Base-by-base conservation (phyloP, 2,329 filamentous ascomycete genomes). In the Tolypocladium tropicale region DNA sequence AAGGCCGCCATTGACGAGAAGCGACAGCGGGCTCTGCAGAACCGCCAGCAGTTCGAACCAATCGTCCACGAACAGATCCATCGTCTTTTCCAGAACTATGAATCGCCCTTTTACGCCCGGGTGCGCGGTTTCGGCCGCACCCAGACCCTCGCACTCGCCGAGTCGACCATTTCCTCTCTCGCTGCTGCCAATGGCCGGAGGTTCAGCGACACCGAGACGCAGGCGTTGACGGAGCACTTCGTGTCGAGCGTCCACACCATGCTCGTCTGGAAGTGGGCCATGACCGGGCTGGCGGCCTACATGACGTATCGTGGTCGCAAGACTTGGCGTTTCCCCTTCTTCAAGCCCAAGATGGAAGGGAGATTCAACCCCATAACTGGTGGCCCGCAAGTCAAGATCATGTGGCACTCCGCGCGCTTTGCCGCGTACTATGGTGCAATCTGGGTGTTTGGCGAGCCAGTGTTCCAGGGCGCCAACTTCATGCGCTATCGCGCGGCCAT, bases 311-410 rank as follows among this genome's bases (percentile, higher is more conserved):
- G 61, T 11, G 64, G 66, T 5, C 67, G 70, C 43, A 60, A 60
- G 23, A 69, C 63, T 4, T 74, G 70, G 61, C 68, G 65, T 6
- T 77, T 78, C 59, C 73, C 74, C 18, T 67, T 77, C 43, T 72
- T 68, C 62, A 66, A 62, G 39, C 72, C 73, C 2, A 68, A 70
- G 49, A 61, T 64, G 48, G 52, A 46, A 39, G 52, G 56, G 23
- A 61, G 51, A 32, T 69, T 71, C 39, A 62, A 70, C 54, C 69
- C 71, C 10, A 33, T 68, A n/a, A 43, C 70, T 2, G 63, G 58
- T 3, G 70, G 70, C 4, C 50, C 12, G 0, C 41, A n/a, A 0
- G 68, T 72, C 6, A 57, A 53, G 28, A 18, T 43, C 18, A 54
- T 63, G 23, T 77, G 75, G 75, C 73, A 76, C 55, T 39, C 55